Evolutionary conservation across 108 stramenopile genomes (phyloP).

Genomic region (Conticribra weissflogii): DNA sequence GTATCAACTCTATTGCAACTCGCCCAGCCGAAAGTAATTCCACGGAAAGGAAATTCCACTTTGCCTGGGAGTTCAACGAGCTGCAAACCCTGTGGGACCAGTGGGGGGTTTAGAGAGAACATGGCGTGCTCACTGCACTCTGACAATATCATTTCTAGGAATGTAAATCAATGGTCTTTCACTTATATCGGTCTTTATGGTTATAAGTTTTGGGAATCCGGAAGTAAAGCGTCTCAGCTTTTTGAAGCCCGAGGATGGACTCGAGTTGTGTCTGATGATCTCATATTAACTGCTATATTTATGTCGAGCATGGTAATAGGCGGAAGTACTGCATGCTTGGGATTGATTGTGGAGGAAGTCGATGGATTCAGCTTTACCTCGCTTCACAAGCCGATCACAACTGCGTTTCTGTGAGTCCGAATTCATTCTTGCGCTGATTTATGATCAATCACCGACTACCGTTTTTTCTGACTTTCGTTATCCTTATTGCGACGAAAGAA

Average conservation of each 20-base stretch:
- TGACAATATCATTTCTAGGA: conserved; percentile 62
- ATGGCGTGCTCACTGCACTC: conserved; percentile 20
- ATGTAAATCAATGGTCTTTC: conserved; percentile 83
- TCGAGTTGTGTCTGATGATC: conserved; percentile 71
- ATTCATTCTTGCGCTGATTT: background rate
- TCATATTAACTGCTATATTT: conserved; percentile 59
- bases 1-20: conserved; percentile 53
- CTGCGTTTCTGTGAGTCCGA: conserved; percentile 62
- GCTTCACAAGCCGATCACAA: conserved; percentile 61
- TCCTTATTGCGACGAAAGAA: conserved; percentile 15
- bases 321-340: conserved; percentile 51
- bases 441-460: no score
- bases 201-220: conserved; percentile 70
- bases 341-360: conserved; percentile 72
- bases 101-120: background rate
- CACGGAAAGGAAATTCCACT: conserved; percentile 10
- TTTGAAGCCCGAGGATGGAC: conserved; percentile 81
- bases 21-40: conserved; percentile 43
- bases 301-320: conserved; percentile 60
- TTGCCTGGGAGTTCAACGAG: background rate
- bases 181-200: conserved; percentile 82
- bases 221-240: conserved; percentile 64
- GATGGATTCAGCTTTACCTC: conserved; percentile 72
- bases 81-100: conserved; percentile 37
- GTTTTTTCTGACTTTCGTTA: conserved; percentile 8